Percentiles rank a stretch among this genome's conserved stretches.
phyloP scores from a whole-genome alignment of 495 filamentous ascomycete genomes.

The Penicillium herquei region DNA sequence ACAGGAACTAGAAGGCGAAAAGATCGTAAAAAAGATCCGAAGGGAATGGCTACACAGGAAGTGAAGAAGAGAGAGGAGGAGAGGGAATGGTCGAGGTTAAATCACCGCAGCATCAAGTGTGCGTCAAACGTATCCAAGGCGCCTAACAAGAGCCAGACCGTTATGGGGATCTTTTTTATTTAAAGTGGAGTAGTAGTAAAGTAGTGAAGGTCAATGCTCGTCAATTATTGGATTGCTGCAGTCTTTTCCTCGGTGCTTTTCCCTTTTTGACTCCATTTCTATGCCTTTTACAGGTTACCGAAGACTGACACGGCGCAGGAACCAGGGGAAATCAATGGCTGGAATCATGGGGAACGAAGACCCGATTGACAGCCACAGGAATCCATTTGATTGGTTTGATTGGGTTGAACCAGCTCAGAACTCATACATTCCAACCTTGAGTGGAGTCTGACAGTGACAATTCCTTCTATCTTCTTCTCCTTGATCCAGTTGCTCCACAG shows the following conservation, averaged over 20 bases:
- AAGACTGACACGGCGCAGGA: background rate
- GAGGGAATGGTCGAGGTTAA: constrained; percentile 11
- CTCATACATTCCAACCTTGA: background rate
- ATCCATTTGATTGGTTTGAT: constrained; percentile 11
- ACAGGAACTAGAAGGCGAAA: constrained; percentile 30
- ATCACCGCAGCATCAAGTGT: constrained; percentile 9
- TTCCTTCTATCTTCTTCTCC: background rate
- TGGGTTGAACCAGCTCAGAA: background rate
- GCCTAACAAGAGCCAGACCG: constrained; percentile 8
- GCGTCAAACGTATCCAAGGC: constrained; percentile 15
- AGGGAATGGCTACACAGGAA: constrained; percentile 15
- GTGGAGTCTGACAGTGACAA: background rate
- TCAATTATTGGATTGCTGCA: background rate
- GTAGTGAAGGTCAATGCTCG: background rate
- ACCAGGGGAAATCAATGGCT: constrained; percentile 14
- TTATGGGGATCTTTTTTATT: background rate
- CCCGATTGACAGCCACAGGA: constrained; percentile 1
- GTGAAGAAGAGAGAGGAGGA: constrained; percentile 4
- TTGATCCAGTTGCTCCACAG: constrained; percentile 3
- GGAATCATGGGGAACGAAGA: constrained; percentile 14
- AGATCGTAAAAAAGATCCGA: constrained; percentile 12
- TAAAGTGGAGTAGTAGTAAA: background rate
- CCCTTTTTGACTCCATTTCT: background rate
- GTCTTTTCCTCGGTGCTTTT: background rate
- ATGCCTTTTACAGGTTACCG: constrained; percentile 5